Evolutionary conservation across 441 rosid genomes (phyloP).

Genomic region (Geranium incanum): DNA sequence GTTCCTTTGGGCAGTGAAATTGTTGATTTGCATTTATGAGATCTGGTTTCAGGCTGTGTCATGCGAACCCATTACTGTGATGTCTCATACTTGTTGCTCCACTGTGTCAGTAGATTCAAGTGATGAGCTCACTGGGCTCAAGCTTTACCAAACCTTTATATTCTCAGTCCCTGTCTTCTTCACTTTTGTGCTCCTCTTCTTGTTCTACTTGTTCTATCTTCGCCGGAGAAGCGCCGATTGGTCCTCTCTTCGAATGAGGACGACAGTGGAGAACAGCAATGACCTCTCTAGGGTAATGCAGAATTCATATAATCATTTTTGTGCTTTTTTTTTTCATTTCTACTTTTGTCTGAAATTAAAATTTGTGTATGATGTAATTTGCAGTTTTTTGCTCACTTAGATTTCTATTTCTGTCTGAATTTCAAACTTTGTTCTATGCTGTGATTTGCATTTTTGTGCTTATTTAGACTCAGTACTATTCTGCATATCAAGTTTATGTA

Average conservation of each 20-base stretch:
- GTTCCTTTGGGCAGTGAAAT: not conserved
- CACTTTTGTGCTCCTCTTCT: constrained; percentile 36
- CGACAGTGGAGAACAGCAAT: constrained; percentile 21
- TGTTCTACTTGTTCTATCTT: constrained; percentile 70
- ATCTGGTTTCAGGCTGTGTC: not conserved
- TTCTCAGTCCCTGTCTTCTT: constrained; percentile 54
- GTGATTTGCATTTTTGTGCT: no score
- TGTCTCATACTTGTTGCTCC: constrained; percentile 33
- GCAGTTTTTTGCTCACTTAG: no score
- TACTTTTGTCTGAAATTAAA: no score
- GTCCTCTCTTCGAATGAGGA: constrained; percentile 57
- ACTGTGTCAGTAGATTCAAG: constrained; percentile 18
- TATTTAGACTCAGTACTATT: no score
- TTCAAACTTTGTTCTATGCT: no score
- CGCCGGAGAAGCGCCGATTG: constrained; percentile 62
- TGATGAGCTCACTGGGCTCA: constrained; percentile 38
- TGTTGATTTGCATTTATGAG: not conserved
- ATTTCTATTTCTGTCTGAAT: no score
- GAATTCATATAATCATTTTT: no score
- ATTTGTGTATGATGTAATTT: no score
- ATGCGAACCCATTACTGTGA: constrained; percentile 13
- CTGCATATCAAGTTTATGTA: no score
- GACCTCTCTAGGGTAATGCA: constrained; percentile 32
- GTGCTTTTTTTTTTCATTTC: no score
- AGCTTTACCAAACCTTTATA: constrained; percentile 67